Percentiles rank a stretch among this genome's conserved stretches.
Evolutionary conservation across 345 rosid genomes (phyloP).

Genomic region (Abelmoschus esculentus): DNA sequence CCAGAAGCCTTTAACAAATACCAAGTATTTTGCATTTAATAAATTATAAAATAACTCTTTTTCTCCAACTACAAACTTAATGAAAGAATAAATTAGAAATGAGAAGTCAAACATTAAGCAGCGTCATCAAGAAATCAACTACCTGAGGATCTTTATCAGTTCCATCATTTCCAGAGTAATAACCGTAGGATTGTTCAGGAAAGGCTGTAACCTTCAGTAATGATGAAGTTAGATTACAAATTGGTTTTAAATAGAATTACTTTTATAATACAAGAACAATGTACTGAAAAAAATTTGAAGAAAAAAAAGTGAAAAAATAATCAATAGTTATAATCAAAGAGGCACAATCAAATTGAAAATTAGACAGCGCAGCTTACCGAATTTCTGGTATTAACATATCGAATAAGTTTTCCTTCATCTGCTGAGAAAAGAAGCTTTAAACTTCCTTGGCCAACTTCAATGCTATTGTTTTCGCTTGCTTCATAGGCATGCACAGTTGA

Average conservation of each 20-base stretch:
- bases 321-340: not conserved
- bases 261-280: not conserved
- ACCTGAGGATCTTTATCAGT: constrained; percentile 90
- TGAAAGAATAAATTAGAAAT: not conserved
- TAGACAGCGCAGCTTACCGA: constrained; percentile 2
- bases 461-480: constrained; percentile 27
- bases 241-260: not conserved
- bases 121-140: constrained; percentile 13
- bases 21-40: not conserved
- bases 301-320: not conserved
- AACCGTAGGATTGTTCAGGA: constrained; percentile 62
- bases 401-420: constrained; percentile 50
- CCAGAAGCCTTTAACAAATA: constrained; percentile 70
- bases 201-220: constrained; percentile 38
- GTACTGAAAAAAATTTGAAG: not conserved
- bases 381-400: constrained; percentile 41
- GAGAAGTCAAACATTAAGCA: not conserved
- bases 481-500: constrained; percentile 40
- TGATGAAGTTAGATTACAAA: constrained; percentile 13
- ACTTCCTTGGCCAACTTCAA: constrained; percentile 80
- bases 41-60: not conserved
- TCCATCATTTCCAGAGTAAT: constrained; percentile 85
- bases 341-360: not conserved
- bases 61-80: constrained; percentile 6
- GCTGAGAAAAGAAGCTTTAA: constrained; percentile 54